Evolutionary conservation across 352 stramenopile species (phyloP).

Genomic region (Phytopythium aichiense): DNA sequence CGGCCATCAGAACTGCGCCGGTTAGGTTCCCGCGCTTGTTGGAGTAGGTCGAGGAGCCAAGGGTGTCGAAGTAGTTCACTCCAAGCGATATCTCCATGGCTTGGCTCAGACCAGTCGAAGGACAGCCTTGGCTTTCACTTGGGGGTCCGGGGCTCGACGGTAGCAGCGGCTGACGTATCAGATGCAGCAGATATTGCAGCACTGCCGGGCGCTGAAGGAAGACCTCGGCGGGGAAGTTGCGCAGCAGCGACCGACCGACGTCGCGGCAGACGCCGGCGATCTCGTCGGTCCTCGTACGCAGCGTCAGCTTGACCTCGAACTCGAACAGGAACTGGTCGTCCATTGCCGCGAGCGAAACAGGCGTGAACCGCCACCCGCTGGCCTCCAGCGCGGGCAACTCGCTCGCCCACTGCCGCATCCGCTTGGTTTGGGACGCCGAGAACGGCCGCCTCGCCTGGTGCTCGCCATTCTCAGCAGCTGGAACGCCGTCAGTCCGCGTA

Average conservation of each 20-base stretch:
- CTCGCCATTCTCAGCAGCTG: neutral
- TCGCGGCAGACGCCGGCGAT: constrained; percentile 44
- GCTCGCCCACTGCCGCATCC: constrained; percentile 6
- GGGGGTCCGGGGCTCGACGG: constrained; percentile 8
- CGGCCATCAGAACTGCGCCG: constrained; percentile 49
- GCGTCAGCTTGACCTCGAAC: constrained; percentile 68
- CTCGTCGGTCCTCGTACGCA: constrained; percentile 41
- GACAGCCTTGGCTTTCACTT: neutral
- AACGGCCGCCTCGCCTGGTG: neutral
- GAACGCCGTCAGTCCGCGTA: neutral
- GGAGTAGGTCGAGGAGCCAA: constrained; percentile 34
- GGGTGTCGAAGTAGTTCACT: constrained; percentile 75
- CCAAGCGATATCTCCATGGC: constrained; percentile 34
- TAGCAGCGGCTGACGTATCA: constrained; percentile 62
- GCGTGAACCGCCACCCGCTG: constrained; percentile 54
- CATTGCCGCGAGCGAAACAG: constrained; percentile 37
- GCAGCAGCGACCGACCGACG: constrained; percentile 51
- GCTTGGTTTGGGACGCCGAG: neutral
- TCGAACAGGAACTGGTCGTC: constrained; percentile 79
- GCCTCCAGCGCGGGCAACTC: constrained; percentile 22
- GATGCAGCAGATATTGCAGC: constrained; percentile 55
- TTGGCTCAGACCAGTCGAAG: constrained; percentile 9
- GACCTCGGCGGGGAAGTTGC: constrained; percentile 62
- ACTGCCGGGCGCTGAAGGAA: constrained; percentile 64
- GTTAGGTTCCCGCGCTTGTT: constrained; percentile 45